Conservation (phyloP, 257 asterid genomes). For the Petrea volubilis region DNA sequence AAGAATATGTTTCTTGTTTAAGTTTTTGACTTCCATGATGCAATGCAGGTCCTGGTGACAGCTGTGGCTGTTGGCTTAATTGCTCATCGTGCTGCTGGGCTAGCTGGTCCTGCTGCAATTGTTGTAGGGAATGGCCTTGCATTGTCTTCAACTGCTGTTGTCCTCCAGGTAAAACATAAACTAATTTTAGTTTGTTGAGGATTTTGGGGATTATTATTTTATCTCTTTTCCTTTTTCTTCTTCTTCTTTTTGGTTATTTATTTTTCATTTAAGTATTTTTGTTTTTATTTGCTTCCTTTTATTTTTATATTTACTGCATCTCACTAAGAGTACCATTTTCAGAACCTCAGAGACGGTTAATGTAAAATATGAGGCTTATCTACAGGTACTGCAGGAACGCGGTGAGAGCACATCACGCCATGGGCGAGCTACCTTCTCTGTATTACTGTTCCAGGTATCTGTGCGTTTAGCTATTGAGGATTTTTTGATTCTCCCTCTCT, state of each 20-base stretch:
- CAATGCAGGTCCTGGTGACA: slow-evolving; percentile 81
- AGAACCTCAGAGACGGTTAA: slow-evolving; percentile 24
- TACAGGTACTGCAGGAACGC: slow-evolving; percentile 97
- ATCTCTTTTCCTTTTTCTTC: not conserved
- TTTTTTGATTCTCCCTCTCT: not conserved
- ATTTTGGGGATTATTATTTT: not conserved
- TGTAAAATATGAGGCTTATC: slow-evolving; percentile 30
- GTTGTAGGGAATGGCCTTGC: slow-evolving; percentile 99
- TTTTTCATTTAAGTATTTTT: slow-evolving; percentile 8
- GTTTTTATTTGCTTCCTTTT: not conserved
- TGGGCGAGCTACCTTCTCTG: slow-evolving; percentile 98
- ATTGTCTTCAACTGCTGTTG: slow-evolving; percentile 97
- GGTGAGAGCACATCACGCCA: slow-evolving; percentile 99
- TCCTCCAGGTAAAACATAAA: slow-evolving; percentile 76
- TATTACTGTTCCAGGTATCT: slow-evolving; percentile 93
- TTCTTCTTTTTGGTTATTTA: not conserved
- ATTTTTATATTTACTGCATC: not conserved
- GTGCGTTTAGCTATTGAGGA: slow-evolving; percentile 2
- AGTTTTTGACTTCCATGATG: slow-evolving; percentile 9
- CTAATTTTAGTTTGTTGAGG: slow-evolving; percentile 5
- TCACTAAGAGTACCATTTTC: not conserved
- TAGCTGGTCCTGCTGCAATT: slow-evolving; percentile 96
- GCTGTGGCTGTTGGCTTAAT: slow-evolving; percentile 76
- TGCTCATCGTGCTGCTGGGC: slow-evolving; percentile 79
- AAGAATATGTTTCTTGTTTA: slow-evolving; percentile 6